Base-by-base conservation (phyloP, 257 asterid genomes). In the Lantana camara region DNA sequence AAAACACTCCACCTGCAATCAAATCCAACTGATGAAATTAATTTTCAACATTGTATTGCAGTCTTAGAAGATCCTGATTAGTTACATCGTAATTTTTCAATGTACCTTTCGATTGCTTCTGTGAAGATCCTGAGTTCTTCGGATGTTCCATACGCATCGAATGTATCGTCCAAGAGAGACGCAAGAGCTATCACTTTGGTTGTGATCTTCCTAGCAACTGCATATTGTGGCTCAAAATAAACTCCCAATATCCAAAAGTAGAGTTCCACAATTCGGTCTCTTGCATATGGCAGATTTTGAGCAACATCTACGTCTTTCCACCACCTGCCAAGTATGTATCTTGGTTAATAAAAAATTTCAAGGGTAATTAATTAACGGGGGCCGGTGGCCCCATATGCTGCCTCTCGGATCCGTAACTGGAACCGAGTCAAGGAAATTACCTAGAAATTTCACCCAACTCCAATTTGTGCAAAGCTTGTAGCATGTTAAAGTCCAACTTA, bases 21-120 rank as follows among this genome's bases (percentile, higher is more conserved):
- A n/a, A 23, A 20, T 23, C 8, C 11, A 35, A 4, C 1, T 5
- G 8, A 35, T 35, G 40, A 35, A 27, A 2, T 27, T 27, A 35
- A 30, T n/a, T n/a, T 7, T n/a, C n/a, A n/a, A n/a, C 7, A 30
- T 30, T 7, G 7, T 2, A 30, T 30, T 30, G 35, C 35, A 30
- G 7, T n/a, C n/a, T 30, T 30, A 7, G 35, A 3, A 30, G 7
- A 30, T 29, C 2, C n/a, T n/a, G n/a, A n/a, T n/a, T n/a, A n/a
- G n/a, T n/a, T n/a, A n/a, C n/a, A n/a, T n/a, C n/a, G n/a, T n/a
- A n/a, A n/a, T n/a, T n/a, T n/a, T n/a, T n/a, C n/a, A n/a, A n/a
- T n/a, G n/a, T n/a, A 61, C 84, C 82, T 75, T 12, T 75, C 73
- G 7, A 75, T 59, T 22, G 87, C 80, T 17, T 73, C 53, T 1